These are phyloP conservation scores for Pseudoturritis turrita DNA, from an alignment of 345 rosid genomes.

Conservation along the genomic window DNA sequence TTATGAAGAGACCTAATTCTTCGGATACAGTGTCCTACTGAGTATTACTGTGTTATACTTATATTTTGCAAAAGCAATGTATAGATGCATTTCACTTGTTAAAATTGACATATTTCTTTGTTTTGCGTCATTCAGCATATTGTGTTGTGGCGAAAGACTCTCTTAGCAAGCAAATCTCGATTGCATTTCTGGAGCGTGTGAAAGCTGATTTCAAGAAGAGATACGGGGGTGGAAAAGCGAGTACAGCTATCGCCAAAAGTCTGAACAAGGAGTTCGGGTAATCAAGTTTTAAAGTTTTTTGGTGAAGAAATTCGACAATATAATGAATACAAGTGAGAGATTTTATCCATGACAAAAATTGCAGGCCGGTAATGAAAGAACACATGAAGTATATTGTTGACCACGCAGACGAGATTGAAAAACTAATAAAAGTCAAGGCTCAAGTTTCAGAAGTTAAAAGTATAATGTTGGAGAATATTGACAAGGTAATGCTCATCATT, in stretches of 20 bases:
- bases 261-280: slow-evolving; percentile 96
- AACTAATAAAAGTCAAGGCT: slow-evolving; percentile 90
- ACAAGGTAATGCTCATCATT: slow-evolving; percentile 54
- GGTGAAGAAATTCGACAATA: not conserved
- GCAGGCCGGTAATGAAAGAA: slow-evolving; percentile 90
- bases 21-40: not conserved
- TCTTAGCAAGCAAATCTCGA: slow-evolving; percentile 85
- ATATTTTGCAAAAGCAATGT: not conserved
- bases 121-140: slow-evolving; percentile 50
- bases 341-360: not conserved
- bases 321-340: not conserved
- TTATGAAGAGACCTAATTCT: not conserved
- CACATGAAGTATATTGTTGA: slow-evolving; percentile 94
- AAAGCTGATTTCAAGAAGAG: slow-evolving; percentile 89
- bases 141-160: slow-evolving; percentile 97
- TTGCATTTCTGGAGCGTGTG: slow-evolving; percentile 86
- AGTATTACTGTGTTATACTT: not conserved
- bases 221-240: slow-evolving; percentile 95
- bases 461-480: slow-evolving; percentile 92
- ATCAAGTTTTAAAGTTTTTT: not conserved
- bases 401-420: slow-evolving; percentile 95
- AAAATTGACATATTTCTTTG: slow-evolving; percentile 14
- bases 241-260: slow-evolving; percentile 87
- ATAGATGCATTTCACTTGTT: not conserved
- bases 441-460: slow-evolving; percentile 98